phyloP scores from a whole-genome alignment of 768 basidiomycete species.

The Glaciozyma martinii region DNA sequence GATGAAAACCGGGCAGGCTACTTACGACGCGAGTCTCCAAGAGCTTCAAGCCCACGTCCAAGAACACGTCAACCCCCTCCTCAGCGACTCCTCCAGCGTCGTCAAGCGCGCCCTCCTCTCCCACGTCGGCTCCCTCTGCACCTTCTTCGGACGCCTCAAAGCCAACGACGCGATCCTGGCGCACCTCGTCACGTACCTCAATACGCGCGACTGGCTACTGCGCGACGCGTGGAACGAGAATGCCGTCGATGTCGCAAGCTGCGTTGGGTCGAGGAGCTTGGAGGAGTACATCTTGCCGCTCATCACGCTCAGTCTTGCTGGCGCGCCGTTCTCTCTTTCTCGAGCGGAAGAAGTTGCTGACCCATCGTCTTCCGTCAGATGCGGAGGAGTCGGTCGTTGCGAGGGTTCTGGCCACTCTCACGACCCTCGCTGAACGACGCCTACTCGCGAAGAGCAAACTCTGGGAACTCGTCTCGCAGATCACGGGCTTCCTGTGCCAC shows the following conservation, averaged over 20 bases:
- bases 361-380: conserved; percentile 46
- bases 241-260: conserved; percentile 89
- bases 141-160: conserved; percentile 83
- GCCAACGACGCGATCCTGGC: conserved; percentile 92
- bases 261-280: conserved; percentile 78
- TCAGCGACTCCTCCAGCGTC: conserved; percentile 77
- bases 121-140: conserved; percentile 77
- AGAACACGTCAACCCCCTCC: conserved; percentile 73
- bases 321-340: conserved; percentile 43
- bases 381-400: conserved; percentile 91
- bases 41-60: conserved; percentile 79
- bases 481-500: conserved; percentile 83
- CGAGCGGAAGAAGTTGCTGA: conserved; percentile 1
- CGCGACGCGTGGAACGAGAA: conserved; percentile 89
- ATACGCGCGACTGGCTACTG: conserved; percentile 75
- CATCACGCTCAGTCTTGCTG: conserved; percentile 90
- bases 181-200: conserved; percentile 72
- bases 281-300: conserved; percentile 96
- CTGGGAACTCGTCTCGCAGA: conserved; percentile 89
- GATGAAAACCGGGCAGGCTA: conserved; percentile 51
- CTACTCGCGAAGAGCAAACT: conserved; percentile 89
- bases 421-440: conserved; percentile 79
- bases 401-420: conserved; percentile 75
- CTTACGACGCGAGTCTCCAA: conserved; percentile 75
- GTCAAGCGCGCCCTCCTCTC: conserved; percentile 85